phyloP scores from a whole-genome alignment of 75 land plant species.

The Cryptomeria japonica region DNA sequence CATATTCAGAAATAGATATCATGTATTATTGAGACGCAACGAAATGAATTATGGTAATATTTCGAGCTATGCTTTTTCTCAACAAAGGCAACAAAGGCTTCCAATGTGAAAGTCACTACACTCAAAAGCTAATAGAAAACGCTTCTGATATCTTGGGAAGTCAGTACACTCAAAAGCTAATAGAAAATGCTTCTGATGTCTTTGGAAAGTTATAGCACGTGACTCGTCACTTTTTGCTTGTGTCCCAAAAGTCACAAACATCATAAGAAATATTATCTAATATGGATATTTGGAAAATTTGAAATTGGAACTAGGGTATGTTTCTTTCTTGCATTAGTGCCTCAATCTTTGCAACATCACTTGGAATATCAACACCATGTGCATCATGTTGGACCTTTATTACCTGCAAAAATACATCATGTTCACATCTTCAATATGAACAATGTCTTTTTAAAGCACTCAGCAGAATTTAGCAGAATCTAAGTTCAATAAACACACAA shows the following conservation, averaged over 20 bases:
- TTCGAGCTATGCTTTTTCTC: neutral
- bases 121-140: neutral
- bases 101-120: neutral
- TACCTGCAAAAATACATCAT: constrained; percentile 48
- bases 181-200: too few species aligned
- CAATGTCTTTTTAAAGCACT: neutral
- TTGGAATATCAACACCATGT: constrained; percentile 92
- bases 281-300: neutral
- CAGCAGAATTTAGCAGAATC: neutral
- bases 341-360: constrained; percentile 85
- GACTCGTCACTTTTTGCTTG: neutral
- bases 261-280: neutral
- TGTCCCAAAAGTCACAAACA: neutral
- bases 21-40: neutral
- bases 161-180: neutral
- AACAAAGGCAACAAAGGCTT: neutral
- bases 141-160: neutral
- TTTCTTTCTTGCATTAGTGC: constrained; percentile 70
- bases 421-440: neutral
- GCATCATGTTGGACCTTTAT: constrained; percentile 97
- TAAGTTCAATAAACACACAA: neutral
- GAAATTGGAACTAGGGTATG: constrained; percentile 24
- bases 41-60: too few species aligned
- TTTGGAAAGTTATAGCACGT: too few species aligned
- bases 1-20: neutral